Evolutionary conservation across 768 basidiomycete species (phyloP).

Genomic region (Boletus vermiculosoides): DNA sequence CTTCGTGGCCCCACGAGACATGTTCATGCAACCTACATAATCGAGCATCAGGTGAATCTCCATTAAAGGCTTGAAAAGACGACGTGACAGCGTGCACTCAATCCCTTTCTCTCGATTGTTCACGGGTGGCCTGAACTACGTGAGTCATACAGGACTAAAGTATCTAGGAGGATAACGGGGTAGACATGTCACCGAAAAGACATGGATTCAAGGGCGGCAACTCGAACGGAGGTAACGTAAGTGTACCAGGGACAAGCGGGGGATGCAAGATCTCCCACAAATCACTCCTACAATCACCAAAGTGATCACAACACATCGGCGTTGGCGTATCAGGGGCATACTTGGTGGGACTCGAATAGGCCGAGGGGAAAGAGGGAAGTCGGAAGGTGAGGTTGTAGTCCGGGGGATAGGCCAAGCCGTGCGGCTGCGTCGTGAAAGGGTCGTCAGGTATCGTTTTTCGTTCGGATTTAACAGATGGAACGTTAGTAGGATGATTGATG

Average conservation of each 20-base stretch:
- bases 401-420: not conserved
- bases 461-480: not conserved
- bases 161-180: slow-evolving; percentile 1
- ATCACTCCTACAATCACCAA: slow-evolving; percentile 24
- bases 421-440: slow-evolving; percentile 13
- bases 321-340: slow-evolving; percentile 27
- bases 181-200: slow-evolving; percentile 11
- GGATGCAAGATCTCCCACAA: slow-evolving; percentile 28
- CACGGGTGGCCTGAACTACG: not conserved
- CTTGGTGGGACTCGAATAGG: not conserved
- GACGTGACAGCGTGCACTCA: not conserved
- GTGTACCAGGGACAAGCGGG: slow-evolving; percentile 17
- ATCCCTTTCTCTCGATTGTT: not conserved
- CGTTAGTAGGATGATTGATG: slow-evolving; percentile 8
- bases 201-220: slow-evolving; percentile 17
- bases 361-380: slow-evolving; percentile 13
- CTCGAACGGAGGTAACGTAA: slow-evolving; percentile 25
- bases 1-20: too few relatives aligned
- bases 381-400: slow-evolving; percentile 9
- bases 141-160: not conserved
- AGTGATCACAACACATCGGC: slow-evolving; percentile 24
- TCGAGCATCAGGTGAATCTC: too few relatives aligned
- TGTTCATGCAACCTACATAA: too few relatives aligned
- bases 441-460: slow-evolving; percentile 5
- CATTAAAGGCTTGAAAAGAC: too few relatives aligned